Conservation (phyloP, 169 alveolate genomes). For the Toxoplasma gondii region DNA sequence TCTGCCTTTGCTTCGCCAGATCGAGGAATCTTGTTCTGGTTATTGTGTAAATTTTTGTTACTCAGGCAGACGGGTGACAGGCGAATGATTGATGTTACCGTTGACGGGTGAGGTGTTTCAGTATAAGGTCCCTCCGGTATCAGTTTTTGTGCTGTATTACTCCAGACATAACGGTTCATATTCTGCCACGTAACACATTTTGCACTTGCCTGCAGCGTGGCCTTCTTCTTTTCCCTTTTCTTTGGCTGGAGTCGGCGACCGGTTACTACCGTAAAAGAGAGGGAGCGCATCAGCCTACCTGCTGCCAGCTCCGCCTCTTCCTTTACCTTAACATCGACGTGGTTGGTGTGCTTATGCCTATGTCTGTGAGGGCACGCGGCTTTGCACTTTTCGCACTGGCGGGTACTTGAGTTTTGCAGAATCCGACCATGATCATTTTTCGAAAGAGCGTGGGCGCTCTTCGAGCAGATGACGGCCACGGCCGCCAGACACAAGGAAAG, state of each 20-base stretch:
- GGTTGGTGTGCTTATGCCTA: not conserved
- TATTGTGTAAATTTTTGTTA: not conserved
- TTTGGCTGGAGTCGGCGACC: not conserved
- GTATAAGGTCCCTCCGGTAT: not conserved
- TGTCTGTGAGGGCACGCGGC: constrained; percentile 34
- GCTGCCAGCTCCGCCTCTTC: constrained; percentile 25
- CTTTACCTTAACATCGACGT: not conserved
- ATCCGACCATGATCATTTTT: not conserved
- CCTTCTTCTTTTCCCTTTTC: constrained; percentile 6
- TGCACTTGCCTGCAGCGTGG: not conserved
- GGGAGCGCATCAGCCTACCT: not conserved
- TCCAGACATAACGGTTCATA: not conserved
- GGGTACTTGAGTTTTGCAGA: not conserved
- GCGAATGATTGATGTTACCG: not conserved
- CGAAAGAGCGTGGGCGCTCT: not conserved
- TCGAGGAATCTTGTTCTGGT: constrained; percentile 39
- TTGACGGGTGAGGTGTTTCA: not conserved
- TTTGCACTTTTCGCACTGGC: not conserved
- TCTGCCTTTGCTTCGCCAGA: not conserved
- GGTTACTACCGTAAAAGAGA: not conserved
- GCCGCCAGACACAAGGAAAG: not conserved
- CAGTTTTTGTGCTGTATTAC: not conserved
- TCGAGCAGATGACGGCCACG: not conserved
- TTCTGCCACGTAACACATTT: not conserved
- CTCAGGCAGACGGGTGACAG: not conserved